Evolutionary conservation across 768 basidiomycete genomes (phyloP), one percentile per base, ranked within the genome.

Genomic region (Dendrothele bispora): DNA sequence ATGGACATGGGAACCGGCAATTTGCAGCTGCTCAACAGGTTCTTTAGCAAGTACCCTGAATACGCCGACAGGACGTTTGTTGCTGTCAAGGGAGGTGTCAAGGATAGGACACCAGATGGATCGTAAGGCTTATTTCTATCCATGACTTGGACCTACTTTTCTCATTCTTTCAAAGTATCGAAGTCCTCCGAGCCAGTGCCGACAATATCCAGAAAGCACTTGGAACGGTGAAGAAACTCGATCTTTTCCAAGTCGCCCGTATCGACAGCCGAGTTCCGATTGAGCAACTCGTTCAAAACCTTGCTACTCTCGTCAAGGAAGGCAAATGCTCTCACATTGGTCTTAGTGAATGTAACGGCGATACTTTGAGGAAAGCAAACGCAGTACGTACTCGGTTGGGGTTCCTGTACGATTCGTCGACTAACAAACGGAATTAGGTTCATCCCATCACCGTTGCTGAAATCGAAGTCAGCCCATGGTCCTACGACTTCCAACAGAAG

Each of bases 181-280:
- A 47, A 34, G 25, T 7, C 53, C 57, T 84, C 7, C 59, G 74
- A 8, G 61, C 69, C 17, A 79, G 80, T 41, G 66, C 82, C 21
- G 61, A 69, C 15, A 57, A 63, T 18, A 67, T 75, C 55, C 70
- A 73, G 42, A 67, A 63, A 5, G 66, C 66, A 12, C 65, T 84
- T 7, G 69, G 75, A 3, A 71, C 72, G 27, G 73, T 66, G 43
- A 79, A 78, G 62, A 73, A 67, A 46, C 58, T 84, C 46, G 84
- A 86, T 59, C 59, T 86, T 3, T 86, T 78, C 60, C 63, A 83
- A 57, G 59, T 64, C 25, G 75, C 79, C 3, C 68, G 79, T 3
- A 61, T 75, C 17, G 77, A 79, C 24, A 54, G 57, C 5, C 67
- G 63, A 2, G 52, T 65, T 7, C 48, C 73, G 1, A 57, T 83